A percentile compares a stretch with the other conserved stretches of the same genome.
These are phyloP conservation scores for Fusarium aywerte DNA, from an alignment of 2,329 filamentous ascomycete species.

Conservation along the genomic window DNA sequence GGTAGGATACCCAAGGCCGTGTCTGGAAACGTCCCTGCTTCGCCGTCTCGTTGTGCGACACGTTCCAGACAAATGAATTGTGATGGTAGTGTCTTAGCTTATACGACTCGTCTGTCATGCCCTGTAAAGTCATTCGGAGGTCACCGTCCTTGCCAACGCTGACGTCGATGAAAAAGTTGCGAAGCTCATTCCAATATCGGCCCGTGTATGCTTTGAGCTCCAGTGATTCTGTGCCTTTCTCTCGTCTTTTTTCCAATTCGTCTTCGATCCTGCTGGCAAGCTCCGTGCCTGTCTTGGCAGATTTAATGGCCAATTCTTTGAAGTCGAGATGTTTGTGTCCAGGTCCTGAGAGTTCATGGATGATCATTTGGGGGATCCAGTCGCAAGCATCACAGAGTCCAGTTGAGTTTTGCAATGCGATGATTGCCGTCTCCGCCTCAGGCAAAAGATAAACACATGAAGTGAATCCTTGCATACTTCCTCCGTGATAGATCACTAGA, in stretches of 20 bases:
- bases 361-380: background rate
- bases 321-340: background rate
- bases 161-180: background rate
- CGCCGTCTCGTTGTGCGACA: background rate
- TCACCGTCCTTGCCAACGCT: accelerated
- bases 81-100: background rate
- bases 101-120: background rate
- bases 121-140: background rate
- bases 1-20: background rate
- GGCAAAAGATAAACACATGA: background rate
- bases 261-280: background rate
- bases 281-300: background rate
- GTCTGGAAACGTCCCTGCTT: background rate
- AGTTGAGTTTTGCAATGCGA: background rate
- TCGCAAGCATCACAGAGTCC: background rate
- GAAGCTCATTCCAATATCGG: background rate
- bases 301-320: accelerated
- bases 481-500: background rate
- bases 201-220: background rate
- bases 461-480: background rate
- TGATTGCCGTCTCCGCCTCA: background rate
- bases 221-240: background rate
- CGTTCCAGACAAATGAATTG: background rate
- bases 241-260: background rate
- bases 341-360: background rate